Conservation (phyloP, 2,329 filamentous ascomycete genomes). For the Pseudogymnoascus sp. region DNA sequence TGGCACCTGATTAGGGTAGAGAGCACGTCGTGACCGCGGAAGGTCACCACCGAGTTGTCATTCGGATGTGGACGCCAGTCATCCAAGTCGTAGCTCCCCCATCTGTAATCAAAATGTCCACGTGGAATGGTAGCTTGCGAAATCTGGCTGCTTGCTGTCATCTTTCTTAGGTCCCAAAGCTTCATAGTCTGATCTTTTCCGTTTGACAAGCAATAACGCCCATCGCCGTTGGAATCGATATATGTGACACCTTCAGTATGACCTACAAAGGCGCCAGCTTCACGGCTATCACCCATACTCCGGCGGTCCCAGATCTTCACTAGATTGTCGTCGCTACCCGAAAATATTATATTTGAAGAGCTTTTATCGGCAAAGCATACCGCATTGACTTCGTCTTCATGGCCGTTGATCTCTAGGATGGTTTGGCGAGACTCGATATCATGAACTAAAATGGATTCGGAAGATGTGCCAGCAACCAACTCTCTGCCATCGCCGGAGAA, state of each 20-base stretch:
- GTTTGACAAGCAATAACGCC: constrained; percentile 82
- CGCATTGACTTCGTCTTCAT: constrained; percentile 86
- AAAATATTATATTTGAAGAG: constrained; percentile 91
- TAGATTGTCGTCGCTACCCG: constrained; percentile 87
- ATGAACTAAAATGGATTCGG: constrained; percentile 75
- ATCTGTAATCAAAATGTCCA: constrained; percentile 67
- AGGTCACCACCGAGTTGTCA: constrained; percentile 90
- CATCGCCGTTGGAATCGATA: constrained; percentile 62
- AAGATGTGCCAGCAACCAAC: constrained; percentile 80
- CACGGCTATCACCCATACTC: constrained; percentile 76
- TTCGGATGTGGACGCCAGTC: constrained; percentile 66
- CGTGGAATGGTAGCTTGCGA: neutral
- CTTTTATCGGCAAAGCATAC: constrained; percentile 88
- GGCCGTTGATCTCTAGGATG: constrained; percentile 67
- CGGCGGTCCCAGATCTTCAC: constrained; percentile 95
- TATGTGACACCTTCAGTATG: constrained; percentile 61
- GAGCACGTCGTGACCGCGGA: constrained; percentile 80
- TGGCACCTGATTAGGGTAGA: constrained; percentile 91
- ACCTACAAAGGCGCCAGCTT: constrained; percentile 57
- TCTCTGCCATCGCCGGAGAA: constrained; percentile 89
- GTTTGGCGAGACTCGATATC: constrained; percentile 76
- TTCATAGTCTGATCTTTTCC: constrained; percentile 97
- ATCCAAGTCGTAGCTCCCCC: constrained; percentile 54
- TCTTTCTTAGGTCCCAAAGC: constrained; percentile 87
- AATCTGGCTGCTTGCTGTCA: constrained; percentile 44